These are phyloP conservation scores for Fomitopsis palustris DNA, from an alignment of 1,284 basidiomycete genomes.

Conservation along the genomic window DNA sequence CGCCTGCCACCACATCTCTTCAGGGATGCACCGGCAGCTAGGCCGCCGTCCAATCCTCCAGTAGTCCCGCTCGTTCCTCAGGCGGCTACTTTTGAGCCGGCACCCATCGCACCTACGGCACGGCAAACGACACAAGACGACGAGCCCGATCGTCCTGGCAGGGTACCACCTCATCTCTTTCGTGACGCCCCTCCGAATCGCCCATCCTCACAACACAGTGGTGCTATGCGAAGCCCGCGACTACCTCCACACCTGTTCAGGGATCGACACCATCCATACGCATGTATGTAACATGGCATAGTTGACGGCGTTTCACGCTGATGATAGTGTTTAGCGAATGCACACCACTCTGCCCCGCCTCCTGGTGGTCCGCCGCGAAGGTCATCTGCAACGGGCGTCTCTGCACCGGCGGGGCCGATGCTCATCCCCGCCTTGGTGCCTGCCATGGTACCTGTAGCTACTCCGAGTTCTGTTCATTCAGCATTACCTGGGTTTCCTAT, in stretches of 20 bases:
- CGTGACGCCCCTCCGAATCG: not conserved
- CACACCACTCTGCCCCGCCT: not conserved
- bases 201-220: not conserved
- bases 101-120: no score
- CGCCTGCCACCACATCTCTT: no score
- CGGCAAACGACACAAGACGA: no score
- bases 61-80: no score
- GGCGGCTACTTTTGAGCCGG: no score
- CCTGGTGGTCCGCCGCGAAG: not conserved
- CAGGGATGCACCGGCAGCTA: no score
- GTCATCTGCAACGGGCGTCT: not conserved
- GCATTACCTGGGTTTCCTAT: not conserved
- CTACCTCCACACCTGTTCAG: not conserved
- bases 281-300: not conserved
- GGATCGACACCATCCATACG: not conserved
- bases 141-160: no score
- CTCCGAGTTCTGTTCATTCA: not conserved
- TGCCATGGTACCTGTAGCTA: not conserved
- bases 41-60: no score
- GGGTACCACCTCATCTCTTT: no score
- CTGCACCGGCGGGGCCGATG: not conserved
- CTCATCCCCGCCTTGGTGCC: not conserved
- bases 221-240: not conserved
- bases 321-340: not conserved
- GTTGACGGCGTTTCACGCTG: not conserved